Evolutionary conservation across 495 filamentous ascomycete species (phyloP), one percentile per base, ranked within the genome.

Genomic region (Aspergillus leporis): DNA sequence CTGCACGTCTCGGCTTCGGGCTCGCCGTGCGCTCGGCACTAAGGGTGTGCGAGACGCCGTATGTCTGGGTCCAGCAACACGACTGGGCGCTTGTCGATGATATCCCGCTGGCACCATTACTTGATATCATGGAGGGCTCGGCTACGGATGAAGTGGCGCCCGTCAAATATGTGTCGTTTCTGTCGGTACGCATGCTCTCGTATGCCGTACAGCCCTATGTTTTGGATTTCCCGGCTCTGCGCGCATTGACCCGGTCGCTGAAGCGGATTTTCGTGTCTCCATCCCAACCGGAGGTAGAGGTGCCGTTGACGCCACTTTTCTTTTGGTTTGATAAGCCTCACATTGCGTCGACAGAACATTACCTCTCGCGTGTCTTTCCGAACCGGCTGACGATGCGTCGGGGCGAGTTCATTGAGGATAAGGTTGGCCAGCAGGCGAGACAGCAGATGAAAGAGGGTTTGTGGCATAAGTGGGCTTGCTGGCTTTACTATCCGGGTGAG

Each of bases 341-440:
- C 38, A 9, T 56, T 10, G 54, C 54, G 18, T 36, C 22, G 12
- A 56, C 54, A 14, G 30, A 31, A 19, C 54, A 56, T 18, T 56
- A 56, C 32, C 54, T 56, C 8, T 19, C 41, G 8, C 16, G 41
- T 2, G 54, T 56, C n/a, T 56, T 56, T 19, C 54, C 54, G 22
- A 56, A n/a, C 18, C 54, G 54, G 23, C 30, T 56, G 30, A 16
- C 54, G 5, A 56, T 56, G 54, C 54, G 54, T 2, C 22, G 54
- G 43, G 54, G 54, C n/a, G 54, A 56, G 41, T 56, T 56, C 19
- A 56, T 56, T 25, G 54, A 56, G 43, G 54, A 56, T 49, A 56
- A 56, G 30, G 46, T 56, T 23, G 54, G 54, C 10, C 54, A 56
- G 43, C 23, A 22, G 43, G 54, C 54, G 41, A 49, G 54, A 36